A percentile compares a stretch with the other conserved stretches of the same genome.
Evolutionary conservation across 2,329 filamentous ascomycete genomes (phyloP).

Genomic region (Fusarium tricinctum): DNA sequence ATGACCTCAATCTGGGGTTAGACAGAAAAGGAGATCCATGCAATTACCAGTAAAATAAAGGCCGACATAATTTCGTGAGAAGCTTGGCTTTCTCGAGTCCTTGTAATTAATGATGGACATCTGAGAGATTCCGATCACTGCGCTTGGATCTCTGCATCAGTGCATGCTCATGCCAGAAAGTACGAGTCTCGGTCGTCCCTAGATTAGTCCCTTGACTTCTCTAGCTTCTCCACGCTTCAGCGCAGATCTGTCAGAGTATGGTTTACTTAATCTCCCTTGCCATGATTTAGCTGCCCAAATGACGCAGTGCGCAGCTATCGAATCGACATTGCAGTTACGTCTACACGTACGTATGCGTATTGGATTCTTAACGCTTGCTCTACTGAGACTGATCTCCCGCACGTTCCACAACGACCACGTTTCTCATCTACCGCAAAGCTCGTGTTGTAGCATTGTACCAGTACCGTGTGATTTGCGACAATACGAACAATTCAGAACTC

Average conservation of each 20-base stretch:
- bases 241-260: slow-evolving; percentile 23
- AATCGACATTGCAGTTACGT: slow-evolving; percentile 36
- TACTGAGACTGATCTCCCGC: neutral
- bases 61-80: slow-evolving; percentile 11
- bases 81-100: slow-evolving; percentile 6
- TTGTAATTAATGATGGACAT: neutral
- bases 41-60: slow-evolving; percentile 19
- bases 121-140: slow-evolving; percentile 20
- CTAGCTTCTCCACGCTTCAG: slow-evolving; percentile 15
- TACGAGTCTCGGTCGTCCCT: neutral
- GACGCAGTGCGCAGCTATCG: slow-evolving; percentile 30
- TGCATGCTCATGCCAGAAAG: slow-evolving; percentile 12
- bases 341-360: slow-evolving; percentile 19
- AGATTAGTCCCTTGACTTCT: neutral
- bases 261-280: slow-evolving; percentile 27
- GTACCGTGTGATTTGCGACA: slow-evolving; percentile 1
- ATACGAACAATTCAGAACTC: slow-evolving; percentile 4
- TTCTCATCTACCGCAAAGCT: slow-evolving; percentile 11
- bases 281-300: slow-evolving; percentile 27
- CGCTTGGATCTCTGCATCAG: slow-evolving; percentile 7
- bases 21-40: slow-evolving; percentile 20
- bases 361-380: slow-evolving; percentile 10
- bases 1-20: slow-evolving; percentile 28
- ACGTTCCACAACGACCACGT: slow-evolving; percentile 10
- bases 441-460: neutral